Evolutionary conservation across 352 stramenopile species (phyloP), one percentile per base, ranked within the genome.

Genomic region (Phytophthora ramorum): DNA sequence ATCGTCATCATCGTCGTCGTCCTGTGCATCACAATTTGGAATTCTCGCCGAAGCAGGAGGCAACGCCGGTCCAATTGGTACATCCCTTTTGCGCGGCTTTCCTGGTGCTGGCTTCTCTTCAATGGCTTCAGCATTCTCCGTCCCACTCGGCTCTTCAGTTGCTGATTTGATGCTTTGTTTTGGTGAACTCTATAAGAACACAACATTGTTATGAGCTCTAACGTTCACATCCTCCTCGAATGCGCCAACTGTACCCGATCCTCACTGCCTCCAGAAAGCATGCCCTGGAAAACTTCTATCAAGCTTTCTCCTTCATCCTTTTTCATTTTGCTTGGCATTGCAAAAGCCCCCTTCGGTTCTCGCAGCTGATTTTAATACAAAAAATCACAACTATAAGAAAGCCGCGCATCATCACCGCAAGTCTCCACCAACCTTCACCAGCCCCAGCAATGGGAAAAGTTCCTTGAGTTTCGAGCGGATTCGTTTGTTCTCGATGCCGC

Each of bases 361-460:
- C 69, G 55, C 2, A 89, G 34, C 80, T 89, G 63, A 34, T 28
- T 16, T n/a, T n/a, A 26, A 22, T 13, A 19, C 2, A 14, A 41
- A n/a, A 16, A 28, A 7, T 22, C 41, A 28, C 19, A 47, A 28
- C 17, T 13, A 4, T 45, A 45, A 22, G n/a, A 8, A 45, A 16
- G 5, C 38, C 64, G 8, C 7, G 5, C 14, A 40, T 30, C 26
- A 26, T 34, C 24, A 17, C 45, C 38, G 45, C 6, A 55, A 4
- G 17, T 14, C 22, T 51, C 35, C 30, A 61, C 57, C 13, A 38
- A 91, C 84, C 71, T 92, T 89, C 4, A 74, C 53, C 8, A 92
- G 71, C 3, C 86, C 86, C 3, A 96, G 64, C 13, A 96, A 61
- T 26, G 86, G 86, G 45, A 95, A 94, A 1, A 96, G 73, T 52